Evolutionary conservation across 2,329 filamentous ascomycete species (phyloP), one percentile per base, ranked within the genome.

Genomic region (Claviceps humidiphila): DNA sequence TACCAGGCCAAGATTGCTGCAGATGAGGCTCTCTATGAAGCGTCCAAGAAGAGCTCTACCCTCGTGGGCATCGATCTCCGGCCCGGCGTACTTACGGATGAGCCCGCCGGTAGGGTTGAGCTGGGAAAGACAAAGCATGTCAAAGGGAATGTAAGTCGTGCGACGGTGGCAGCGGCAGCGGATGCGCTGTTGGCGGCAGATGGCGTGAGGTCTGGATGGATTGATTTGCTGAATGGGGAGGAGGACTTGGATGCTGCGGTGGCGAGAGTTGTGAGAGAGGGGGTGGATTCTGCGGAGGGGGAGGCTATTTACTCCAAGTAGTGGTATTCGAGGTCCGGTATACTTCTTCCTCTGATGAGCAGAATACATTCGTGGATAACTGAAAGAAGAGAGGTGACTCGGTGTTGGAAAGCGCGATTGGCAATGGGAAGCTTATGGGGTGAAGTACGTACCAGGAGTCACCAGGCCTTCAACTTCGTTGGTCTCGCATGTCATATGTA

Each of bases 1-100:
- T 81, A 76, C 65, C 66, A 76, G 61, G 80, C 80, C 56, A 84
- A 84, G 65, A 60, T 82, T 16, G 76, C 71, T 5, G 77, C 80
- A 7, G 81, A 84, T 61, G 75, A 81, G 64, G 71, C 67, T 2
- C 67, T 82, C 4, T 77, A 78, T 60, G 67, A 71, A 46, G 69
- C 71, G 11, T 70, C 70, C 38, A 69, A 69, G 58, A 65, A 68
- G 62, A 66, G 65, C 43, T 39, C 57, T 0, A 66, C 64, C 16
- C 70, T 81, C 37, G 68, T 71, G 2, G 75, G 70, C 52, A 74
- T 82, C 58, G 65, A 70, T 60, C 67, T 84, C 49, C 73, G 80
- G 1, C 78, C 80, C 0, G 77, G 73, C 1, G 57, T 58, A 0
- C 63, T 82, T 58, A 74, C 70, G 5, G 66, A 74, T 43, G 73